Evolutionary conservation across 2,329 filamentous ascomycete genomes (phyloP).

Genomic region (Alternaria sp.): DNA sequence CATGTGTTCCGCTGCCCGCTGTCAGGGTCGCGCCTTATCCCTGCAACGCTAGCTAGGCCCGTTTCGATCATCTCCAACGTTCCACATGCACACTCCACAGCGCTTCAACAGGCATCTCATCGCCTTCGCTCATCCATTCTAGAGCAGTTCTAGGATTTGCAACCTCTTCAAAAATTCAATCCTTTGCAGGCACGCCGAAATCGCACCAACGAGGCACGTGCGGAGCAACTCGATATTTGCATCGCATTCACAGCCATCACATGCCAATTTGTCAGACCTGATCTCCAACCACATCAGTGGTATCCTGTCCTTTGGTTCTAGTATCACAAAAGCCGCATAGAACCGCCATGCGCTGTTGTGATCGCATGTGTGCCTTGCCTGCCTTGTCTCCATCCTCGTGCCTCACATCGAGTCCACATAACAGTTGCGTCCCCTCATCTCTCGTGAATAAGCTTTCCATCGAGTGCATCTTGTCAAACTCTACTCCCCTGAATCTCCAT

Average conservation of each 20-base stretch:
- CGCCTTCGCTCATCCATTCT: background rate
- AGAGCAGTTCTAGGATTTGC: background rate
- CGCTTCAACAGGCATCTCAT: background rate
- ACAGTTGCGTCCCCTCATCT: background rate
- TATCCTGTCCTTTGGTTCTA: background rate
- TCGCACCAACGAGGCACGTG: background rate
- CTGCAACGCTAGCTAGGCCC: conserved; percentile 19
- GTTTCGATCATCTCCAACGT: background rate
- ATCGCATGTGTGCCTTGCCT: background rate
- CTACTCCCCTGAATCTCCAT: conserved; percentile 23
- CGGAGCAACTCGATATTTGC: background rate
- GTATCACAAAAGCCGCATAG: background rate
- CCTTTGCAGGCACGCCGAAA: background rate
- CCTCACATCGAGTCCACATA: background rate
- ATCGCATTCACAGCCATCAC: background rate
- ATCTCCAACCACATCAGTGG: background rate
- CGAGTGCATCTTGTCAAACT: conserved; percentile 14
- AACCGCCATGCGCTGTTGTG: background rate
- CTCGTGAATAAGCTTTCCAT: conserved; percentile 6
- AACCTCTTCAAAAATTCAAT: background rate
- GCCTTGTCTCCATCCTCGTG: background rate
- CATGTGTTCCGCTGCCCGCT: conserved; percentile 28
- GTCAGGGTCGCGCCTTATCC: conserved; percentile 20
- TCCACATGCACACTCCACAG: background rate
- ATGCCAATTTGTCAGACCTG: background rate